Evolutionary conservation across 1,284 basidiomycete species (phyloP), one percentile per base, ranked within the genome.

Genomic region (Pseudomicrostroma phylloplanum): DNA sequence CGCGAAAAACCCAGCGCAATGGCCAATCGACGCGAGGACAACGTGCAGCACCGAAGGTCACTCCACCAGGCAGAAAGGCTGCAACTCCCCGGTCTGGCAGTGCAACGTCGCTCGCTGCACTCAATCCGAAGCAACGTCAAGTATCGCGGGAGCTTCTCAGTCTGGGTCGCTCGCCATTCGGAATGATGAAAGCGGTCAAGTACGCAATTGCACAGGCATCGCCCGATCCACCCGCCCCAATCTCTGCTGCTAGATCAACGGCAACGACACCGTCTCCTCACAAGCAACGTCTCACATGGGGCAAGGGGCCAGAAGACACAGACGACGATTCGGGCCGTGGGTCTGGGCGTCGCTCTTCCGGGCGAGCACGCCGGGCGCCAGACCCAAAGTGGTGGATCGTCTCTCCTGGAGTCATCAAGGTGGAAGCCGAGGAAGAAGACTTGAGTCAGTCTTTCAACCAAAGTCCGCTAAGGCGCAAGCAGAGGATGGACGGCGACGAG

Each of bases 121-220:
- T 36, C 30, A 36, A 36, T 9, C 9, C 30, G 9, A 36, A 36
- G 30, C 30, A n/a, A 11, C 46, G 46, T 48, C n/a, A 23, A n/a
- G 51, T 54, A 25, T 15, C n/a, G 6, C 15, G 51, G 21, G 51
- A 54, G 51, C 51, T 54, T 26, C 19, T 25, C 21, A 54, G 6
- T 8, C 13, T 54, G 56, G 19, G n/a, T 23, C 26, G 19, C 12
- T 48, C 51, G 42, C 51, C 51, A 15, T 48, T 58, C 43, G 57
- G 51, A 9, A 19, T 25, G n/a, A 58, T 40, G 43, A 13, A 21
- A 57, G 26, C 41, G 6, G 56, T 57, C 41, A 57, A 57, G 56
- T 26, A 36, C 21, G 56, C 40, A 41, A 23, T 30, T 17, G 43
- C 43, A n/a, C 21, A 17, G 43, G 21, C 43, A 3, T 21, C 43